A percentile compares a stretch with the other conserved stretches of the same genome.
Conservation (phyloP, 169 alveolate species). For the Plasmodium gallinaceum region DNA sequence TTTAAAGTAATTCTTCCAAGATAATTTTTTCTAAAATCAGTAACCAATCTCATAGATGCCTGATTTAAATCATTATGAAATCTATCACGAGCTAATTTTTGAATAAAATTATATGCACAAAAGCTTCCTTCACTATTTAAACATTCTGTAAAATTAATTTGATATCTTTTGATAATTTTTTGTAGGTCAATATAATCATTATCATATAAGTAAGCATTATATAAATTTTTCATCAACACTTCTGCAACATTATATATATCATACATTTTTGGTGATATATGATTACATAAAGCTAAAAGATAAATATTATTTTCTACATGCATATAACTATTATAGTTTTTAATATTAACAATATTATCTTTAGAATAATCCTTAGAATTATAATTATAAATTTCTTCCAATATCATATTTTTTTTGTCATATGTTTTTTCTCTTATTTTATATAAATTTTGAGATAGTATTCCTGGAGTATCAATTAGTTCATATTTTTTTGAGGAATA, state of each 20-base stretch:
- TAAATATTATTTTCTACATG: slow-evolving; percentile 71
- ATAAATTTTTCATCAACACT: slow-evolving; percentile 39
- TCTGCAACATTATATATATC: slow-evolving; percentile 73
- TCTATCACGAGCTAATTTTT: slow-evolving; percentile 78
- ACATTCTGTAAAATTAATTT: slow-evolving; percentile 53
- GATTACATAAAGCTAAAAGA: slow-evolving; percentile 71
- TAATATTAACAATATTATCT: slow-evolving; percentile 36
- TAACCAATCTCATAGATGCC: slow-evolving; percentile 85
- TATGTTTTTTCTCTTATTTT: slow-evolving; percentile 46
- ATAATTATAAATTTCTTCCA: slow-evolving; percentile 43
- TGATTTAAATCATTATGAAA: slow-evolving; percentile 80
- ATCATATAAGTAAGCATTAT: slow-evolving; percentile 48
- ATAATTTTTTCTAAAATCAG: slow-evolving; percentile 86
- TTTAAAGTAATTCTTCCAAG: slow-evolving; percentile 86
- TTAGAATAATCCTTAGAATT: slow-evolving; percentile 12
- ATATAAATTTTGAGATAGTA: slow-evolving; percentile 81
- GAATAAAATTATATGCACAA: slow-evolving; percentile 64
- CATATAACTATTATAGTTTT: slow-evolving; percentile 61
- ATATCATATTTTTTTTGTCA: slow-evolving; percentile 40
- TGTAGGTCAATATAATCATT: slow-evolving; percentile 57
- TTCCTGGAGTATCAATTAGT: slow-evolving; percentile 87
- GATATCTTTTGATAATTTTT: slow-evolving; percentile 44
- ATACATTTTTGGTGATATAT: slow-evolving; percentile 69
- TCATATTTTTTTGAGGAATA: slow-evolving; percentile 78
- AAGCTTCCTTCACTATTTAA: slow-evolving; percentile 47